Conservation (phyloP, 2,329 filamentous ascomycete genomes). For the Calycina marina region DNA sequence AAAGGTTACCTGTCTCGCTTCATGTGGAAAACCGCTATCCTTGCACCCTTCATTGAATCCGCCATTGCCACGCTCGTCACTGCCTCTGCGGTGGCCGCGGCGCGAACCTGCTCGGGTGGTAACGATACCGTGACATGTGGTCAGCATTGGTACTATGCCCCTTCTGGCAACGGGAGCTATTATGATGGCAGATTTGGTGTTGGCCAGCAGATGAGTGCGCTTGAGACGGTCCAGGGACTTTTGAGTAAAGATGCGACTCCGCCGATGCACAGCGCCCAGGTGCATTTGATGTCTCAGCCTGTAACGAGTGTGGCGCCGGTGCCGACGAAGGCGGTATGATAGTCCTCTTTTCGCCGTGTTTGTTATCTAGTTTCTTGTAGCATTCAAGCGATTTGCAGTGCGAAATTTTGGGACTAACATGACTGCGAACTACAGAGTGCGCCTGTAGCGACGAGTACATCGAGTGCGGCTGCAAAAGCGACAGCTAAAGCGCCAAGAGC, state of each 20-base stretch:
- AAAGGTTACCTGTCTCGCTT: constrained; percentile 54
- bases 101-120: constrained; percentile 40
- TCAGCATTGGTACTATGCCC: constrained; percentile 41
- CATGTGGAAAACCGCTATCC: constrained; percentile 41
- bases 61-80: constrained; percentile 34
- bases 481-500: no score
- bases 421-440: no score
- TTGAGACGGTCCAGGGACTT: constrained; percentile 47
- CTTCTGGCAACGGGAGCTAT: constrained; percentile 35
- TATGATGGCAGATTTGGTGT: constrained; percentile 27
- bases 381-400: no score
- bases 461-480: no score
- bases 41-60: constrained; percentile 38
- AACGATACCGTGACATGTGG: constrained; percentile 38
- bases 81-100: constrained; percentile 40
- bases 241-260: constrained; percentile 21
- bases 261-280: background rate
- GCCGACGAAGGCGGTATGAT: no score
- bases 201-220: constrained; percentile 49
- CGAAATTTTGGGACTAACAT: no score
- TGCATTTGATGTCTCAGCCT: background rate
- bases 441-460: no score
- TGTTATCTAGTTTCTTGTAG: no score
- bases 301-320: background rate
- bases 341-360: no score